Evolutionary conservation across 1,139 yeast genomes (phyloP), one percentile per base, ranked within the genome.

Genomic region (Geotrichum candidum): DNA sequence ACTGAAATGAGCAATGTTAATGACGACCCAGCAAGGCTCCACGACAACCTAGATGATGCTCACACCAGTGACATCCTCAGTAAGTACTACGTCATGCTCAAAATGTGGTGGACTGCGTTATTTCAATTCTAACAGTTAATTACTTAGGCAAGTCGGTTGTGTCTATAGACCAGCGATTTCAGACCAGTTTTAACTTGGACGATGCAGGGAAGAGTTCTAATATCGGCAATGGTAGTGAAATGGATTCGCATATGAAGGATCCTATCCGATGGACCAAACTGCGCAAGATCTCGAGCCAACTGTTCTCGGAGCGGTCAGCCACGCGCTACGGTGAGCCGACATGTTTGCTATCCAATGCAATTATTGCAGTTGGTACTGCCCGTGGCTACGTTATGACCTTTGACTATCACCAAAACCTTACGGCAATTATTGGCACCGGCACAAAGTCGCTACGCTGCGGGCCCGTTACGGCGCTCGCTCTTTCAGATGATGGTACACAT

Each of bases 341-440:
- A 0, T 73, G 76, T 29, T 68, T 86, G 10, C 76, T 78, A 2
- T 78, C 85, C 0, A 79, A 84, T 1, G 77, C 84, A 4, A 77
- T 77, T 60, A 77, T 90, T 1, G 83, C 82, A 0, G 69, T 89
- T 11, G 95, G 90, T 1, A 88, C 95, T 0, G 68, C 79, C 1
- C 78, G 78, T 57, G 92, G 92, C 0, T 75, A 72, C 54, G 77
- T 87, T 0, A 71, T 87, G 27, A 76, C 85, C 1, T 89, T 87
- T 71, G 87, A 84, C 68, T 87, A 85, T 67, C 80, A 79, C 56
- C 96, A 89, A 71, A 74, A 72, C 48, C 71, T 84, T 15, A 75
- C 77, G 38, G 74, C 73, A 62, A 74, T 78, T 0, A 69, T 84
- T 54, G 79, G 77, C 0, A 67, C 74, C 48, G 65, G 68, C 41